phyloP scores from a whole-genome alignment of 257 asterid genomes.

The Lycium ferocissimum region DNA sequence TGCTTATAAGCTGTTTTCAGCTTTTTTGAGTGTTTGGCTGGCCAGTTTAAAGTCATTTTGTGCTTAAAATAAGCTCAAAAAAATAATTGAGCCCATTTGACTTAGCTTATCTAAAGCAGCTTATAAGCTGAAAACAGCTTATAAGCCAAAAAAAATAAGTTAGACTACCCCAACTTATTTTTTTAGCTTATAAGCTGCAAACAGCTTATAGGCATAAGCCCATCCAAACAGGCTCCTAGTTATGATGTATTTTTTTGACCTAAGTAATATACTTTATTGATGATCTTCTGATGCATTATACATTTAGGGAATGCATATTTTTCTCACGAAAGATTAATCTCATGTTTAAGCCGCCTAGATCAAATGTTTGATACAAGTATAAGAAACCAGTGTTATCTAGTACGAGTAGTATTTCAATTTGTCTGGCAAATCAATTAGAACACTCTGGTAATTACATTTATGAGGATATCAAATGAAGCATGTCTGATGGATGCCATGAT shows the following conservation, averaged over 20 bases:
- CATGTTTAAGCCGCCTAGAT: not conserved
- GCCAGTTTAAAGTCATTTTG: no score
- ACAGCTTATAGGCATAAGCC: no score
- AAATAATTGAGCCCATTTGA: no score
- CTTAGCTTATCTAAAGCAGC: no score
- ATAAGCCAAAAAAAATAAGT: no score
- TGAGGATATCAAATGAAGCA: conserved; percentile 23
- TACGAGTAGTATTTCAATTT: not conserved
- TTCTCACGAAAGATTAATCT: not conserved
- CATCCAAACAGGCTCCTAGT: no score
- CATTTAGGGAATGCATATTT: not conserved
- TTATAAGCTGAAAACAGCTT: no score
- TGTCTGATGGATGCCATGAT: not conserved
- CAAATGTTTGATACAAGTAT: not conserved
- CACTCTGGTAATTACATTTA: conserved; percentile 1
- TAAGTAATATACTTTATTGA: not conserved
- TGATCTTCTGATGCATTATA: not conserved
- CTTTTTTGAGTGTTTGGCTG: no score
- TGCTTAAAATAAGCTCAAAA: no score
- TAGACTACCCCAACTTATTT: no score
- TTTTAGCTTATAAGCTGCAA: no score
- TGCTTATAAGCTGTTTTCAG: no score
- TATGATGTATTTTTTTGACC: not conserved
- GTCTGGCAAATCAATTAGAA: conserved; percentile 16
- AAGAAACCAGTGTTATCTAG: not conserved